Evolutionary conservation across 1,284 basidiomycete genomes (phyloP), one percentile per base, ranked within the genome.

Genomic region (Microstroma glucosiphilum): DNA sequence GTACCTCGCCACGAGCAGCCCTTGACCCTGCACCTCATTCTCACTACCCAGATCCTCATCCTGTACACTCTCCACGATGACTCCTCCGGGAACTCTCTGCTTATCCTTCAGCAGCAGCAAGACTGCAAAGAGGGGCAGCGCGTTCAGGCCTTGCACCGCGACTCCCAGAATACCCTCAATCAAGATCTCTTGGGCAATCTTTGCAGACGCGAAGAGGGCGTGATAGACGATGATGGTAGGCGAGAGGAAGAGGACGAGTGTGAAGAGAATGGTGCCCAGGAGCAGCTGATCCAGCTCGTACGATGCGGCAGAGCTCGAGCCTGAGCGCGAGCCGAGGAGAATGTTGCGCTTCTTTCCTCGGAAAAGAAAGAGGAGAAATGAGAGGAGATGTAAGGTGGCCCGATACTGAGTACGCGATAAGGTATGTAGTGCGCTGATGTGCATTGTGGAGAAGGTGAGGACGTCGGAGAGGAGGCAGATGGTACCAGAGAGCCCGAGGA

Each of bases 241-340:
- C 61, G 91, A 88, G 4, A 97, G 83, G 78, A 98, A 96, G 0
- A 88, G 86, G 3, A 91, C 84, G 17, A 96, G 84, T 0, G 92
- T 96, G 81, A 98, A 97, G 25, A 98, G 83, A 51, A 98, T 88
- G 0, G 94, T 94, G 15, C 94, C 94, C 37, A 98, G 87, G 37
- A 97, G 83, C 12, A 97, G 84, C 78, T 96, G 92, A 78, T 98
- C 94, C 26, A 94, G 83, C 67, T 94, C 91, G 76, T 97, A 97
- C 66, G 88, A 86, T 84, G 90, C 92, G 83, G 55, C 91, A 85
- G 37, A 96, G 82, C 25, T 88, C 77, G 97, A 97, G n/a, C 97
- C 84, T 75, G 92, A 91, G 86, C 90, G 96, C 13, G 97, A 81
- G 0, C 87, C 89, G 40, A 84, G 84, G 9, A 86, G 82, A 81